Evolutionary conservation across 805 yeast species (phyloP), one percentile per base, ranked within the genome.

Genomic region (Lipomyces japonicus): DNA sequence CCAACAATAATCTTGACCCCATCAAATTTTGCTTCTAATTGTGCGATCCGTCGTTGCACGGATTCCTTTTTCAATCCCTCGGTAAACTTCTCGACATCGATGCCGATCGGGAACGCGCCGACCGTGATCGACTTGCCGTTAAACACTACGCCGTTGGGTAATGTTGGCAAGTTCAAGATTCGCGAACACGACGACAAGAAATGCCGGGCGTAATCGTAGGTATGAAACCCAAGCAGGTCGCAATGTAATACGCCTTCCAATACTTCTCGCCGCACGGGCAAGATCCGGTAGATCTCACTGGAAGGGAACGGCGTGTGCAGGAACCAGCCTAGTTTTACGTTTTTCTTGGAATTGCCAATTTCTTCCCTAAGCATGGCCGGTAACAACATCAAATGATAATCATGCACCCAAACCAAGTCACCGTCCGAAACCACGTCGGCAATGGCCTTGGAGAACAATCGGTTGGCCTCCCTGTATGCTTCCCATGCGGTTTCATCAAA

Each of bases 21-120:
- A 42, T 77, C 70, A 57, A 86, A 87, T 61, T 85, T 84, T 57
- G 77, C 75, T 44, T 74, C 78, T 51, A 93, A 72, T 50, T 78
- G 79, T 30, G 69, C 61, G 51, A 91, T 80, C 60, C 98, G 76
- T 24, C 77, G 67, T 39, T 78, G 74, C 3, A 90, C 97, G 3
- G 71, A 62, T 1, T 73, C 76, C 52, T 77, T 75, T 57, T 80
- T 73, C 59, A 93, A 68, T 0, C 96, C 97, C 21, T 81, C 85
- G 14, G 84, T 71, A 67, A 93, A 93, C 59, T 86, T 87, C 51
- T 88, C 95, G 21, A 89, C 95, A 64, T 93, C 98, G 53, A 93
- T 93, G 50, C 99, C 99, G 59, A 93, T 93, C n/a, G 99, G 98
- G 77, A 90, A 91, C 0, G 97, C 97, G 22, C 97, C 96, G 31